Evolutionary conservation across 148 eudicot genomes (phyloP), one percentile per base, ranked within the genome.

Genomic region (Vaccinium corymbosum): DNA sequence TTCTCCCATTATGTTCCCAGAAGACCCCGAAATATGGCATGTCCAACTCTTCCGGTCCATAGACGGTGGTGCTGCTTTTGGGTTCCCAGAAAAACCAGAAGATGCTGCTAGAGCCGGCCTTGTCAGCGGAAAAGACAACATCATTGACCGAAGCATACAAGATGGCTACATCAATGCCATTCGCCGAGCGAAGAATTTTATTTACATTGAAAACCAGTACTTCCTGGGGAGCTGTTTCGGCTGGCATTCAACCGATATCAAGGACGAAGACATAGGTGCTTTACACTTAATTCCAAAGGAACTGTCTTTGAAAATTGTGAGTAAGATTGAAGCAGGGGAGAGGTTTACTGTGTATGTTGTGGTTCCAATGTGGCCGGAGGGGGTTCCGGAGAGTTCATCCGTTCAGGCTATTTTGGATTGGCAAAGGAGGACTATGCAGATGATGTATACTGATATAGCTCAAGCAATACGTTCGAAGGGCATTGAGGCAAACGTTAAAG

Each of bases 311-410:
- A 78, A 78, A 19, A 78, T 91, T 48, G 76, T 91, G 61, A 91
- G 93, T 57, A 91, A 91, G 88, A 91, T 91, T 11, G 91, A 91
- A 62, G 87, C 88, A 15, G 90, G 87, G 1, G 91, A 91, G 50
- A 80, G 89, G 77, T 91, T 91, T 50, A 82, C 79, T 3, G 93
- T 86, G 3, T 89, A 89, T 64, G 76, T 91, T 20, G 93, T 91
- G 57, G 81, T 91, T n/a, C 93, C 93, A 0, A 91, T 91, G 93
- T 91, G 93, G 93, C 91, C 93, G 4, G 93, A 91, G 62, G 91
- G 91, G 0, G 13, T 78, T 16, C 93, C 93, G 2, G 89, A 86
- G 20, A 89, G 93, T 19, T 87, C 84, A 0, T 85, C 93, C 1
- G 91, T 88, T 13, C 91, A 91, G 83, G 93, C 93, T 0, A 89